Percentiles rank a stretch among this genome's conserved stretches.
Evolutionary conservation across 805 yeast species (phyloP).

Genomic region (Starmera dryadoides): DNA sequence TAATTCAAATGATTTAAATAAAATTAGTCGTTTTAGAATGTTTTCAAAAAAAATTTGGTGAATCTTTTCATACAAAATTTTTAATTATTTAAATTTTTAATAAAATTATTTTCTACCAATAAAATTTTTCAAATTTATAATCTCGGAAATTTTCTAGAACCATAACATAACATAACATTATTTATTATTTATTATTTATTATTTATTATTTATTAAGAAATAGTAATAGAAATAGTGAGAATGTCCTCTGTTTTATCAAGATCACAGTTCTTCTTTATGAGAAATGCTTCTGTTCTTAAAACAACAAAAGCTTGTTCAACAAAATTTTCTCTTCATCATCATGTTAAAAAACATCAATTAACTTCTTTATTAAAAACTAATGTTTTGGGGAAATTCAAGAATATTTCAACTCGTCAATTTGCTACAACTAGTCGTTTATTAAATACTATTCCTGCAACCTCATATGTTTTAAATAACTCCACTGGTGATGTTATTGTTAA

Average conservation of each 20-base stretch:
- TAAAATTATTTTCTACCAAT: too few species aligned
- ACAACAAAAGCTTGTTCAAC: slow-evolving; percentile 16
- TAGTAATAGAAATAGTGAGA: too few species aligned
- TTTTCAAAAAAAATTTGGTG: slow-evolving; percentile 71
- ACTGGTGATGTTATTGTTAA: too few species aligned
- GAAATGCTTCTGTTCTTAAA: slow-evolving; percentile 40
- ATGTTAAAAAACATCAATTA: too few species aligned
- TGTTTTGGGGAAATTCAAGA: background rate
- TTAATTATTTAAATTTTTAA: background rate
- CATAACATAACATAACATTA: too few species aligned
- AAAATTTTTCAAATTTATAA: background rate
- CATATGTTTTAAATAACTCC: too few species aligned
- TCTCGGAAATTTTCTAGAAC: too few species aligned
- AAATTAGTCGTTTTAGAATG: slow-evolving; percentile 64
- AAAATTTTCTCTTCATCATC: slow-evolving; percentile 9
- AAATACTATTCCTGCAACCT: background rate
- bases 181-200: too few species aligned
- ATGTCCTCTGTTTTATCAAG: slow-evolving; percentile 28
- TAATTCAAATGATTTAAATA: slow-evolving; percentile 32
- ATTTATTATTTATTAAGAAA: too few species aligned
- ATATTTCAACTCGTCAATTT: slow-evolving; percentile 6
- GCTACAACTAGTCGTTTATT: slow-evolving; percentile 2
- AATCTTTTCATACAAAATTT: background rate
- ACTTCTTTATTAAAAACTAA: too few species aligned
- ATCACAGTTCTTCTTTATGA: slow-evolving; percentile 52